These are phyloP conservation scores for Biscogniauxia marginata DNA, from an alignment of 2,329 filamentous ascomycete species.

Conservation along the genomic window DNA sequence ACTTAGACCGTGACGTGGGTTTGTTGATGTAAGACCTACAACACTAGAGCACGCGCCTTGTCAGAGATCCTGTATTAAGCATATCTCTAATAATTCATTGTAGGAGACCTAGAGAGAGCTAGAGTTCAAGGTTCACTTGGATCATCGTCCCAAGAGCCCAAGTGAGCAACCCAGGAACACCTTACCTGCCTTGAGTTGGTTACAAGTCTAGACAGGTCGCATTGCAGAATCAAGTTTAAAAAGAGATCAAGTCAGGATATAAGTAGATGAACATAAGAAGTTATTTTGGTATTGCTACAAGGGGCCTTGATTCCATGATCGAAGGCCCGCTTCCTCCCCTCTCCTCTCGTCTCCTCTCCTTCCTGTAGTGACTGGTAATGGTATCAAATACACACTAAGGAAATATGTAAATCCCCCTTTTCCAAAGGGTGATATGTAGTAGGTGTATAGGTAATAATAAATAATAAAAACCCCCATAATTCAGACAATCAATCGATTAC, in stretches of 20 bases:
- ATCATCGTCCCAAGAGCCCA: too few relatives aligned
- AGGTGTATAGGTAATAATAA: neutral
- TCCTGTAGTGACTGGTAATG: neutral
- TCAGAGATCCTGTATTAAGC: neutral
- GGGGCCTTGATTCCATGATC: neutral
- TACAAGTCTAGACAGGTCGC: too few relatives aligned
- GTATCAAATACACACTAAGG: neutral
- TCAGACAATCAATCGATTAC: constrained; percentile 1
- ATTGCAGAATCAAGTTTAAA: neutral
- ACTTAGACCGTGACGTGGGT: too few relatives aligned
- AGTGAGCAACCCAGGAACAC: too few relatives aligned
- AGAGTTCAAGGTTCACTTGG: too few relatives aligned
- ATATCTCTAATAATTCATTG: neutral
- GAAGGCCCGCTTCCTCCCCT: neutral
- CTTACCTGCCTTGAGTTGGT: too few relatives aligned
- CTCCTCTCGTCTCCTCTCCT: neutral
- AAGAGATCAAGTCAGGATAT: neutral
- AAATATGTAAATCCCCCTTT: neutral
- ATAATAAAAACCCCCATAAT: too few relatives aligned
- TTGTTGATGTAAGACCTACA: too few relatives aligned
- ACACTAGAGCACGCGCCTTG: too few relatives aligned
- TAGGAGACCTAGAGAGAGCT: too few relatives aligned
- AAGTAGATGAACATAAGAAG: neutral
- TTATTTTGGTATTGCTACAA: neutral
- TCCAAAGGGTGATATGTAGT: neutral